These are phyloP conservation scores for Exophiala viscosa DNA, from an alignment of 2,329 filamentous ascomycete genomes.

Conservation along the genomic window DNA sequence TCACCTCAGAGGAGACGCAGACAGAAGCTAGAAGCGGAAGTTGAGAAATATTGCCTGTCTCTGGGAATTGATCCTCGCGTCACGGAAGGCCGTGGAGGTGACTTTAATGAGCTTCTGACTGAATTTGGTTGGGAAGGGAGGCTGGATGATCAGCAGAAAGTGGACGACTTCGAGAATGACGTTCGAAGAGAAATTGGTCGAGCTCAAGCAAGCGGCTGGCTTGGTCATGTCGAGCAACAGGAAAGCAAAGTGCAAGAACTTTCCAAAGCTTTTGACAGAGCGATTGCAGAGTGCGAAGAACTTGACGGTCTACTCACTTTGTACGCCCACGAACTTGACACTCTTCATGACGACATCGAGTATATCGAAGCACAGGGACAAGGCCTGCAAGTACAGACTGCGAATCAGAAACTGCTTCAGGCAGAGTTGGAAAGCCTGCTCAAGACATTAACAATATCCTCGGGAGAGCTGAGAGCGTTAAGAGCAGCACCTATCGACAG, in stretches of 20 bases:
- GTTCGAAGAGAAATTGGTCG: conserved; percentile 84
- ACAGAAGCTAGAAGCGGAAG: conserved; percentile 66
- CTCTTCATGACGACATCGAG: conserved; percentile 88
- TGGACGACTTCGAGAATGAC: conserved; percentile 77
- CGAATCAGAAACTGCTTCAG: conserved; percentile 91
- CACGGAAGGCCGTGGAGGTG: conserved; percentile 70
- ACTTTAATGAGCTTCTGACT: conserved; percentile 77
- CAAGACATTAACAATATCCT: conserved; percentile 83
- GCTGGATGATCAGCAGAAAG: conserved; percentile 67
- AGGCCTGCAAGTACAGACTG: conserved; percentile 92
- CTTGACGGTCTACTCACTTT: conserved; percentile 89
- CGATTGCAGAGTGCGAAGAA: conserved; percentile 94
- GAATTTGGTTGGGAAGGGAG: conserved; percentile 87
- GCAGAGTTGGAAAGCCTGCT: conserved; percentile 86
- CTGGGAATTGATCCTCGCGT: conserved; percentile 73
- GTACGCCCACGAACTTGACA: conserved; percentile 94
- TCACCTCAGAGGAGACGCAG: conserved; percentile 54
- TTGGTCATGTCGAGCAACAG: conserved; percentile 76
- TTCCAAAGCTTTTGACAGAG: conserved; percentile 77
- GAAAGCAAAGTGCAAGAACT: conserved; percentile 87
- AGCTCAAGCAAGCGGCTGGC: conserved; percentile 88
- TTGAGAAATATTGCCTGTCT: conserved; percentile 70
- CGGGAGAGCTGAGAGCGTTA: conserved; percentile 69
- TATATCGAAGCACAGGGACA: conserved; percentile 98
- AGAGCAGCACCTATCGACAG: conserved; percentile 70